Percentiles rank a stretch among this genome's conserved stretches.
Evolutionary conservation across 768 basidiomycete species (phyloP).

Genomic region (Piloderma croceum): DNA sequence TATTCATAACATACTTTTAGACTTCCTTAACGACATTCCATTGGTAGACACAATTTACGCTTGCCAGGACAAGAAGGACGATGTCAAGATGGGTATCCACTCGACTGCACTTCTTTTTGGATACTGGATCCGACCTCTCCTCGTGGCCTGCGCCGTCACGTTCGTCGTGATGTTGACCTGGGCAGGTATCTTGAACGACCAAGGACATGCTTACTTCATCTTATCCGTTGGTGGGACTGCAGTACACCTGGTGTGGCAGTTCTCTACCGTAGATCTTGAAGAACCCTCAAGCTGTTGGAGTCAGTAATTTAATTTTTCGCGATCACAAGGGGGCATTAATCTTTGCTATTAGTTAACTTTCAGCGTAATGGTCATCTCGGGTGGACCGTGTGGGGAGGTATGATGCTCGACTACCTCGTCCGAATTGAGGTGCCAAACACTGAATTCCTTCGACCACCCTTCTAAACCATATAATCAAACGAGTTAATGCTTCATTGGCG

Average conservation of each 20-base stretch:
- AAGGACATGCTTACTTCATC: slow-evolving; percentile 43
- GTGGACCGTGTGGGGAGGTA: slow-evolving; percentile 42
- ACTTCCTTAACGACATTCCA: not conserved
- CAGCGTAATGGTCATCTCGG: slow-evolving; percentile 42
- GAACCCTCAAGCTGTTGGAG: slow-evolving; percentile 44
- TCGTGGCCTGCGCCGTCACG: slow-evolving; percentile 43
- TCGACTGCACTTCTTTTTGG: slow-evolving; percentile 75
- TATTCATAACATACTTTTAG: slow-evolving; percentile 1
- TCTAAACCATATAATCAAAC: too few relatives aligned
- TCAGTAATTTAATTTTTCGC: slow-evolving; percentile 22
- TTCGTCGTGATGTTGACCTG: slow-evolving; percentile 50
- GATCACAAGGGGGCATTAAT: too few relatives aligned
- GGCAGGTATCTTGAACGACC: slow-evolving; percentile 48
- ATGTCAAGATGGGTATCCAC: slow-evolving; percentile 64
- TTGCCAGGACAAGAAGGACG: slow-evolving; percentile 73
- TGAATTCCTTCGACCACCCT: too few relatives aligned
- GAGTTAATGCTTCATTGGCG: too few relatives aligned
- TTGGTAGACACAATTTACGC: slow-evolving; percentile 62
- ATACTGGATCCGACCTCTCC: slow-evolving; percentile 49
- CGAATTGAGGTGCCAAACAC: too few relatives aligned
- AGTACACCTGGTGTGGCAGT: slow-evolving; percentile 43
- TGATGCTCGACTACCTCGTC: slow-evolving; percentile 35
- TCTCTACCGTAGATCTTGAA: slow-evolving; percentile 37
- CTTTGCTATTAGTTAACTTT: slow-evolving; percentile 47
- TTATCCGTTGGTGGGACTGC: slow-evolving; percentile 42